Evolutionary conservation across 75 land plant genomes (phyloP), one percentile per base, ranked within the genome.

Genomic region (Adiantum capillusveneris): DNA sequence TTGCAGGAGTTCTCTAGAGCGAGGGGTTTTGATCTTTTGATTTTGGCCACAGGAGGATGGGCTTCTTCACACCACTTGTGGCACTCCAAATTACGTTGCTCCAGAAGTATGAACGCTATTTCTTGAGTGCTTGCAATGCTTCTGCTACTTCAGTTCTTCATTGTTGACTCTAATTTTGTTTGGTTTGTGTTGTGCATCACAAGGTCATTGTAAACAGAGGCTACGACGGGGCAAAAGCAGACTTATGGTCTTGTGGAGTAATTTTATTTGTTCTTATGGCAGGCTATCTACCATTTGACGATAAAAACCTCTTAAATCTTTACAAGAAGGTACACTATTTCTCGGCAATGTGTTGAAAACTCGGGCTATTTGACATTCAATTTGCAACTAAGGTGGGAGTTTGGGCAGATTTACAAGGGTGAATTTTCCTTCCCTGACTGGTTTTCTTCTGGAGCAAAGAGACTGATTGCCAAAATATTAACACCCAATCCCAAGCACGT

Each of bases 51-150:
- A 85, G 89, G 89, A 76, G 56, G 85, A 77, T 60, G 78, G 76
- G 22, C 66, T 88, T 39, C 76, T 88, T 22, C 78, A 65, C 50
- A 85, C 89, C 56, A 85, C 89, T 9, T 88, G 94, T 85, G 94
- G 94, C 50, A 88, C 89, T 69, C 94, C 94, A 9, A 88, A 85
- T 56, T 88, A 88, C 64, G 85, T 88, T 25, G 89, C 94, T 37
- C 94, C 94, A 9, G 94, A 88, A 85, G 89, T 88, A 59, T n/a
- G 57, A 49, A 3, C 11, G 11, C 3, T 49, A 34, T 5, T 5
- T 34, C 37, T 34, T 34, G 52, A 6, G 14, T 41, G 43, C 43
- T 41, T 41, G 43, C 12, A 41, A 41, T 9, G 14, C 43, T 14
- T 9, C 14, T 41, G n/a, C n/a, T n/a, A n/a, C n/a, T n/a, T n/a